Evolutionary conservation across 2,329 filamentous ascomycete species (phyloP).

Genomic region (Trichoderma sp.): DNA sequence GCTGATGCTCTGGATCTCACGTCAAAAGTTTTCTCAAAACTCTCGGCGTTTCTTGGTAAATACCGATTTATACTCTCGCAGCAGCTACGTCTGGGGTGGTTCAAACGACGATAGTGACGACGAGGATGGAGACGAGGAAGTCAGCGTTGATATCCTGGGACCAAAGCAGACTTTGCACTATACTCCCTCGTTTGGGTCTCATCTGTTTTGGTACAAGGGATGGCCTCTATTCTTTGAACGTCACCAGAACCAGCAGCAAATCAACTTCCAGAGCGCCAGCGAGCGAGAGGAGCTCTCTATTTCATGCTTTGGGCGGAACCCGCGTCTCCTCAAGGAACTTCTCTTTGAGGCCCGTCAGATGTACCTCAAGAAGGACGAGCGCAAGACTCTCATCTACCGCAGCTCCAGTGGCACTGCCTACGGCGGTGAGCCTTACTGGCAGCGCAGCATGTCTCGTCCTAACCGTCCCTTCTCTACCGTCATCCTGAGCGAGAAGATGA

Average conservation of each 20-base stretch:
- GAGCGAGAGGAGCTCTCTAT: conserved; percentile 59
- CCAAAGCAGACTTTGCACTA: conserved; percentile 54
- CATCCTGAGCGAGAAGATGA: conserved; percentile 59
- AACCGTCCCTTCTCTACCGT: conserved; percentile 63
- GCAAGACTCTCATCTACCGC: conserved; percentile 64
- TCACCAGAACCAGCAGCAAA: conserved; percentile 45
- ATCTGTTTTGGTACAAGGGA: conserved; percentile 66
- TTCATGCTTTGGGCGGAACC: conserved; percentile 60
- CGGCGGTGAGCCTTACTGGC: conserved; percentile 50
- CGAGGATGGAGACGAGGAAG: conserved; percentile 26
- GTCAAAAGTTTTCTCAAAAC: conserved; percentile 57
- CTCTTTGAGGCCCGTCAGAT: conserved; percentile 55
- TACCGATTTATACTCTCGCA: conserved; percentile 55
- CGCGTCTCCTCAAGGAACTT: conserved; percentile 59
- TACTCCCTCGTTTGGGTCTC: conserved; percentile 64
- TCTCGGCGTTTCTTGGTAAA: conserved; percentile 64
- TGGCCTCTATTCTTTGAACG: conserved; percentile 58
- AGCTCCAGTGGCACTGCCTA: conserved; percentile 44
- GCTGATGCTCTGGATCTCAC: conserved; percentile 66
- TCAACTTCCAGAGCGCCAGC: conserved; percentile 39
- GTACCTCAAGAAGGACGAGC: conserved; percentile 56
- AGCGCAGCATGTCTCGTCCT: conserved; percentile 59
- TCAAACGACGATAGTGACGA: conserved; percentile 45
- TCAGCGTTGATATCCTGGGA: conserved; percentile 34
- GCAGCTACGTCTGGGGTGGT: conserved; percentile 48